phyloP scores from a whole-genome alignment of 306 rosid species.

The Corylus americana region DNA sequence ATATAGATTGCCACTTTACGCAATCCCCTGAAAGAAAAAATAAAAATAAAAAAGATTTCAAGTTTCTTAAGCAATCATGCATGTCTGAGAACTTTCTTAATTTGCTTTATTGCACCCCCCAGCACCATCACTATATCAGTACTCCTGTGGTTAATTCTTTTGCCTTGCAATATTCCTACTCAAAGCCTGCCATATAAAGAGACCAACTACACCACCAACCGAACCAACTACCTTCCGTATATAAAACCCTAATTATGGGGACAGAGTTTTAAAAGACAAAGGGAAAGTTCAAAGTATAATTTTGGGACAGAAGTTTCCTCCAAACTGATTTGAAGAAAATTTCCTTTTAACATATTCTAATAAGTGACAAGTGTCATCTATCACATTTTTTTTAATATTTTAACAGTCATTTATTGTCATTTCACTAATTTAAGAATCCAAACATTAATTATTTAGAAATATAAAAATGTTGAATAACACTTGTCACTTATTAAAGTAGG shows the following conservation, averaged over 20 bases:
- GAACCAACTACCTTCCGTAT: constrained; percentile 10
- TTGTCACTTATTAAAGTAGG: no score
- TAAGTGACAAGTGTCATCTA: no score
- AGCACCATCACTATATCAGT: background rate
- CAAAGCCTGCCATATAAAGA: constrained; percentile 6
- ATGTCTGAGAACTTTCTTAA: constrained; percentile 9
- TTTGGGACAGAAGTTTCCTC: no score
- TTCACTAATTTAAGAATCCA: no score
- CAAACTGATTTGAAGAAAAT: no score
- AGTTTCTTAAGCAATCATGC: constrained; percentile 43
- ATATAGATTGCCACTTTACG: constrained; percentile 29
- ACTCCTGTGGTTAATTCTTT: background rate
- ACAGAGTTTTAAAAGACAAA: background rate
- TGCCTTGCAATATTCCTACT: constrained; percentile 24
- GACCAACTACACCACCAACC: no score
- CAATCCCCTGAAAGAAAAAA: constrained; percentile 20
- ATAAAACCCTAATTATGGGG: no score
- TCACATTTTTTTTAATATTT: no score
- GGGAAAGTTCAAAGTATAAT: background rate
- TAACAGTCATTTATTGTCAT: no score
- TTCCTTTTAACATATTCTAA: no score
- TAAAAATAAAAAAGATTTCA: background rate
- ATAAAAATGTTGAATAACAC: no score
- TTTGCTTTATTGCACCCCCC: constrained; percentile 6
- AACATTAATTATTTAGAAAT: no score